Percentiles rank a stretch among this genome's conserved stretches.
Conservation (phyloP, 805 yeast species). For the Yarrowia divulgata region DNA sequence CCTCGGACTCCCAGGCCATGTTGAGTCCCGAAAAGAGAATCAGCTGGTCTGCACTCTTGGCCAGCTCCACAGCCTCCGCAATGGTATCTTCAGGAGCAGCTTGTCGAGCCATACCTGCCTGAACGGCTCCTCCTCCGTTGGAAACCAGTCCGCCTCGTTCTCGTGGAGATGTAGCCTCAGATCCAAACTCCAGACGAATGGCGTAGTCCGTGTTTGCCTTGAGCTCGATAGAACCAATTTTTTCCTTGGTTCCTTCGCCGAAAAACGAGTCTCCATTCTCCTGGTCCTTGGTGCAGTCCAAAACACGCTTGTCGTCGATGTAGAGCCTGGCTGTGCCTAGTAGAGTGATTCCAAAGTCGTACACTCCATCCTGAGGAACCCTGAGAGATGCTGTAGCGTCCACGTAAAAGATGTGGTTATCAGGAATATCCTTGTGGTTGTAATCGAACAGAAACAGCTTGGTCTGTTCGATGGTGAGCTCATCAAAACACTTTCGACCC, state of each 20-base stretch:
- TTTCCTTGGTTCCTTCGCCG: conserved; percentile 64
- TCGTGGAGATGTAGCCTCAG: conserved; percentile 53
- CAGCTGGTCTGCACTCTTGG: conserved; percentile 58
- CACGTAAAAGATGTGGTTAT: conserved; percentile 51
- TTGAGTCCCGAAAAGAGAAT: conserved; percentile 60
- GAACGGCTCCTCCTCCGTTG: conserved; percentile 52
- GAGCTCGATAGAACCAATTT: conserved; percentile 52
- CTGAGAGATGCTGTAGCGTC: conserved; percentile 55
- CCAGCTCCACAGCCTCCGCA: conserved; percentile 40
- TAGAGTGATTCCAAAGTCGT: conserved; percentile 60
- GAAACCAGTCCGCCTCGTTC: conserved; percentile 35
- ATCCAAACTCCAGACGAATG: conserved; percentile 60
- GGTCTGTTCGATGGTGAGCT: conserved; percentile 35
- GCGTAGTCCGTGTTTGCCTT: conserved; percentile 57
- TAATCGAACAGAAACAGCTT: conserved; percentile 43
- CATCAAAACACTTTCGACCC: conserved; percentile 41
- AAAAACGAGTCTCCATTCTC: conserved; percentile 59
- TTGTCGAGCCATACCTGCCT: conserved; percentile 50
- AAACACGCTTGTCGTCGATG: conserved; percentile 59
- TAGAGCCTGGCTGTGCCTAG: conserved; percentile 64
- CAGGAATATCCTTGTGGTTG: conserved; percentile 19
- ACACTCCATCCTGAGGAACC: conserved; percentile 59
- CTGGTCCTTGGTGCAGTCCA: conserved; percentile 65
- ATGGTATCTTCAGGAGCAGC: conserved; percentile 51
- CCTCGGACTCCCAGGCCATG: conserved; percentile 66